Conservation (phyloP, 768 basidiomycete genomes). For the Leccinum pellstonianum region DNA sequence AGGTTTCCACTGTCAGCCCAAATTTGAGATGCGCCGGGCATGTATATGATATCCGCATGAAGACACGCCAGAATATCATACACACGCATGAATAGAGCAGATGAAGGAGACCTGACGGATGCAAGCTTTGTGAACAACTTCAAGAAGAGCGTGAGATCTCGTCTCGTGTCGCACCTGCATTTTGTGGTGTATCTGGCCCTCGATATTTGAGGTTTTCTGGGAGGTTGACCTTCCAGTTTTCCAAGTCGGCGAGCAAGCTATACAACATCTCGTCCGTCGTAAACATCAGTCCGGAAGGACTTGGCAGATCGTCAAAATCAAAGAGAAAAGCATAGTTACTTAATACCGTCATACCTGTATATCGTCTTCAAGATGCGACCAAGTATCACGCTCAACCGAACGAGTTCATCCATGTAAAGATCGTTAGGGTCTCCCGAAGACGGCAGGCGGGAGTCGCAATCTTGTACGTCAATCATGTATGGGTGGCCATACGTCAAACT, state of each 20-base stretch:
- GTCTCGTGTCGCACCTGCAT: conserved; percentile 54
- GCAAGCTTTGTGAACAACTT: conserved; percentile 3
- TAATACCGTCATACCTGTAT: conserved; percentile 61
- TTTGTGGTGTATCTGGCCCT: conserved; percentile 63
- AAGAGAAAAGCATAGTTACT: conserved; percentile 1
- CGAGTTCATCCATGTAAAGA: conserved; percentile 86
- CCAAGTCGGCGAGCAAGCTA: conserved; percentile 60
- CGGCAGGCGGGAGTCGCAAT: conserved; percentile 93
- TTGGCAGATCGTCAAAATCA: conserved; percentile 29
- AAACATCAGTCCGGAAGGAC: conserved; percentile 83
- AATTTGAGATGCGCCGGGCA: conserved; percentile 91
- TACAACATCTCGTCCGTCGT: conserved; percentile 80
- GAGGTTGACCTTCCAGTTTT: conserved; percentile 75
- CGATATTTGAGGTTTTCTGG: conserved; percentile 77
- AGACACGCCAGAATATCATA: conserved; percentile 98
- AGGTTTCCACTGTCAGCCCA: conserved; percentile 74
- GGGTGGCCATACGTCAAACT: conserved; percentile 91
- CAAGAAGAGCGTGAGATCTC: neutral
- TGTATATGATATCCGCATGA: conserved; percentile 95
- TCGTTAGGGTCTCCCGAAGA: conserved; percentile 80
- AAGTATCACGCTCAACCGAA: conserved; percentile 86
- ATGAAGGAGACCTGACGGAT: conserved; percentile 72
- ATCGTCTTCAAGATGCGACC: conserved; percentile 91
- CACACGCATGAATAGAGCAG: conserved; percentile 84
- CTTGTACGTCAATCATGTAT: conserved; percentile 93